Conservation (phyloP, 75 land plant genomes). For the Pinus albicaulis region DNA sequence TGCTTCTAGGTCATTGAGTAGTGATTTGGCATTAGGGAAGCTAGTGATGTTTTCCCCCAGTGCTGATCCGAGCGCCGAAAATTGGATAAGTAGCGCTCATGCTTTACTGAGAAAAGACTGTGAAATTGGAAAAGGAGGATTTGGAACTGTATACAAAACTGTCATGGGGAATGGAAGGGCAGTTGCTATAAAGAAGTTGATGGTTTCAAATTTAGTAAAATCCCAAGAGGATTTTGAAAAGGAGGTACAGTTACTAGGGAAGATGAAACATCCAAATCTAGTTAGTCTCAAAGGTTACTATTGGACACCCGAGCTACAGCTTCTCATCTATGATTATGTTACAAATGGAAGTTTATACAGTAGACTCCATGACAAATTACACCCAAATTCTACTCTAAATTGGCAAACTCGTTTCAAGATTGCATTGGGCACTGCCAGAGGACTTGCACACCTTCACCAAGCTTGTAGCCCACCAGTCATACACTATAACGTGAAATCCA, state of each 20-base stretch:
- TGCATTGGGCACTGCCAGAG: slow-evolving; percentile 73
- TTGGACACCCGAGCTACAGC: slow-evolving; percentile 89
- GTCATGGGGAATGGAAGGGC: slow-evolving; percentile 51
- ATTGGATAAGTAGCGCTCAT: slow-evolving; percentile 52
- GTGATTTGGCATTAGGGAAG: slow-evolving; percentile 49
- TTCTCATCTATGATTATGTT: slow-evolving; percentile 78
- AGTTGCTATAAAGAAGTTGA: slow-evolving; percentile 83
- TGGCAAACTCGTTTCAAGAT: slow-evolving; percentile 84
- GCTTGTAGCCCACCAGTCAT: slow-evolving; percentile 71
- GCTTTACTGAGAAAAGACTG: slow-evolving; percentile 69
- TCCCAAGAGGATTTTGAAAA: slow-evolving; percentile 83
- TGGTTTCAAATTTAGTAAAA: slow-evolving; percentile 56
- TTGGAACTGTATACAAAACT: slow-evolving; percentile 82
- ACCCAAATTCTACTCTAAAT: slow-evolving; percentile 39
- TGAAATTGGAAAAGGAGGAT: slow-evolving; percentile 85
- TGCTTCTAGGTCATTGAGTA: slow-evolving; percentile 18
- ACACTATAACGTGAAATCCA: slow-evolving; percentile 85
- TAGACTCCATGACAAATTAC: slow-evolving; percentile 56
- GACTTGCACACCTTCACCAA: slow-evolving; percentile 90
- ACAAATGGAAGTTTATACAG: slow-evolving; percentile 72
- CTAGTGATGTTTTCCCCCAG: slow-evolving; percentile 69
- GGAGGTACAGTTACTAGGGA: slow-evolving; percentile 74
- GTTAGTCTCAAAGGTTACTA: slow-evolving; percentile 81
- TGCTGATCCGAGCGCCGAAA: slow-evolving; percentile 26
- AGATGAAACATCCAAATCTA: slow-evolving; percentile 74